Evolutionary conservation across 768 basidiomycete species (phyloP).

Genomic region (Gautieria morchelliformis): DNA sequence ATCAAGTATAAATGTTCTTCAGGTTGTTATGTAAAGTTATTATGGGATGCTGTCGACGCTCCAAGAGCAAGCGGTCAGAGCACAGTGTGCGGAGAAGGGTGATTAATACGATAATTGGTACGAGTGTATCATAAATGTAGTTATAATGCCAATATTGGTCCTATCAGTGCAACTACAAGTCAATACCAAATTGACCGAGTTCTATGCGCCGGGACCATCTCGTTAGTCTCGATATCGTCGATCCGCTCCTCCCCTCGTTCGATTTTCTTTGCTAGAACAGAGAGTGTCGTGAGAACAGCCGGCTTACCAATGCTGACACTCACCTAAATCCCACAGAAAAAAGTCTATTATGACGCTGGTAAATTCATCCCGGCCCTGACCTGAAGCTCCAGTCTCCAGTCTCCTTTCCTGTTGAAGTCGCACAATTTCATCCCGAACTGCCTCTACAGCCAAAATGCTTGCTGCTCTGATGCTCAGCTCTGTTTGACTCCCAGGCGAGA

Average conservation of each 20-base stretch:
- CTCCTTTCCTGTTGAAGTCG: conserved; percentile 13
- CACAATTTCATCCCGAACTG: conserved; percentile 52
- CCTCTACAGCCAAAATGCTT: conserved; percentile 73
- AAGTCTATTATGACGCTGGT: conserved; percentile 85
- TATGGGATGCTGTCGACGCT: too few species aligned
- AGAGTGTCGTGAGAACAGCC: background rate
- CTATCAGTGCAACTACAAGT: conserved; percentile 6
- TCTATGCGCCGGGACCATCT: conserved; percentile 62
- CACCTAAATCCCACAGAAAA: conserved; percentile 71
- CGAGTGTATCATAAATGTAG: background rate
- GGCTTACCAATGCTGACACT: background rate
- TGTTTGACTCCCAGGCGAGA: conserved; percentile 51
- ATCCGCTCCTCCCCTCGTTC: conserved; percentile 53
- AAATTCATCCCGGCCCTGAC: conserved; percentile 25
- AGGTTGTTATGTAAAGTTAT: too few species aligned
- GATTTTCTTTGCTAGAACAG: conserved; percentile 46
- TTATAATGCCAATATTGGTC: background rate
- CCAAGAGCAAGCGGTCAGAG: too few species aligned
- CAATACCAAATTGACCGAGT: conserved; percentile 86
- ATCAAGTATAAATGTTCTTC: too few species aligned
- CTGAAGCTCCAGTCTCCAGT: conserved; percentile 19
- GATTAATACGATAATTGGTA: background rate
- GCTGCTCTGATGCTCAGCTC: conserved; percentile 75
- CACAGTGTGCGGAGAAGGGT: too few species aligned
- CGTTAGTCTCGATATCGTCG: conserved; percentile 44